Evolutionary conservation across 768 basidiomycete genomes (phyloP).

Genomic region (Mycena polygramma): DNA sequence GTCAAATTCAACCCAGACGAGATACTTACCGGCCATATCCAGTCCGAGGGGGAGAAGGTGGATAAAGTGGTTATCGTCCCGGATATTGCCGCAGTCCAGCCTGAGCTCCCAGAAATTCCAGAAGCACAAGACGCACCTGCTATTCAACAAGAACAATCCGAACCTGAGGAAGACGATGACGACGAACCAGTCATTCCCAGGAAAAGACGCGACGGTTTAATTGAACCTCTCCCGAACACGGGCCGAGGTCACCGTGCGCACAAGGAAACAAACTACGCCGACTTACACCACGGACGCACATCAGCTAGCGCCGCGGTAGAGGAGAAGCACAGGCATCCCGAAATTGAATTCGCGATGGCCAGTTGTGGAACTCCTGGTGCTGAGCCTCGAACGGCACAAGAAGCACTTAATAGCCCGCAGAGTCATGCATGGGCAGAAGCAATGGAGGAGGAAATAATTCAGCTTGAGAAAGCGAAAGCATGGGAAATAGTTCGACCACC

Average conservation of each 20-base stretch:
- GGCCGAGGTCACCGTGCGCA: not conserved
- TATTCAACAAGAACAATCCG: not conserved
- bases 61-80: no score
- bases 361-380: not conserved
- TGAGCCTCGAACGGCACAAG: not conserved
- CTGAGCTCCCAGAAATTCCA: not conserved
- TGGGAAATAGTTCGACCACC: not conserved
- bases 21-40: not conserved
- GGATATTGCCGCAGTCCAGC: not conserved
- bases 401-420: not conserved
- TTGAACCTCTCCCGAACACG: not conserved
- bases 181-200: not conserved
- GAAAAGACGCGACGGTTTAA: not conserved
- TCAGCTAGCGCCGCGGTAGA: not conserved
- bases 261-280: not conserved
- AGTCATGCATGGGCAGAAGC: not conserved
- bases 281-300: not conserved
- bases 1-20: not conserved
- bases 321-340: not conserved
- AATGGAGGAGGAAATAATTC: not conserved
- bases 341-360: not conserved
- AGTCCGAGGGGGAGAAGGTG: not conserved
- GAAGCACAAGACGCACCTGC: not conserved
- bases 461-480: not conserved
- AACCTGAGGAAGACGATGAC: not conserved